These are phyloP conservation scores for sweet orange (Citrus sinensis) DNA, from an alignment of 345 rosid species.

Conservation along the genomic window DNA sequence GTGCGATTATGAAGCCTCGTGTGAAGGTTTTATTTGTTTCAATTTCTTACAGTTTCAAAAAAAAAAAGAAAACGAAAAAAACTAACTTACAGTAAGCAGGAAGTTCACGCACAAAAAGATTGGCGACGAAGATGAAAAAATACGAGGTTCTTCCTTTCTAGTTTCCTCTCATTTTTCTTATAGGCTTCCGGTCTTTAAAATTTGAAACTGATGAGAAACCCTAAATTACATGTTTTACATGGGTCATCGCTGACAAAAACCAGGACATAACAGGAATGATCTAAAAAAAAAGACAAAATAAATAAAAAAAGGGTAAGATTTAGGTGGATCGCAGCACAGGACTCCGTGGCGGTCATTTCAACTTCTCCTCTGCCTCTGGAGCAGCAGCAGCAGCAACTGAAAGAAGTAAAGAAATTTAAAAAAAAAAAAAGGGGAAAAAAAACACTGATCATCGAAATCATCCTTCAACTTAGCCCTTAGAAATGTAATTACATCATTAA, in stretches of 20 bases:
- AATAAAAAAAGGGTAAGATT: neutral
- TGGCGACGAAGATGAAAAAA: too few relatives aligned
- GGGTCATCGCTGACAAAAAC: neutral
- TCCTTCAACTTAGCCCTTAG: neutral
- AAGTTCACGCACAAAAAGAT: too few relatives aligned
- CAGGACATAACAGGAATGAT: constrained; percentile 9
- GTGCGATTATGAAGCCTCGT: neutral
- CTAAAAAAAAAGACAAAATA: neutral
- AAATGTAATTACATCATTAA: constrained; percentile 30
- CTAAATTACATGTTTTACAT: too few relatives aligned
- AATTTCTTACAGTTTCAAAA: too few relatives aligned
- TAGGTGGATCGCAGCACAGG: neutral
- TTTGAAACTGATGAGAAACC: neutral
- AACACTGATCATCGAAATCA: constrained; percentile 1
- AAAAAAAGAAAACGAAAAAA: too few relatives aligned
- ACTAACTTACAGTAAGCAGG: too few relatives aligned
- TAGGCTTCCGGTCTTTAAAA: too few relatives aligned
- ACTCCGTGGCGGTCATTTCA: neutral
- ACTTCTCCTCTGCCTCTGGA: constrained; percentile 24
- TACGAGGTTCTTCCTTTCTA: too few relatives aligned
- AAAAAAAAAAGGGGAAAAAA: neutral
- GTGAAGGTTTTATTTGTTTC: neutral
- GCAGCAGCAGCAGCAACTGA: neutral
- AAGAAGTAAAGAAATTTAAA: neutral
- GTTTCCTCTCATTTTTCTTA: too few relatives aligned